Evolutionary conservation across 2,329 filamentous ascomycete genomes (phyloP), one percentile per base, ranked within the genome.

Genomic region (Emmonsiellopsis sp.): DNA sequence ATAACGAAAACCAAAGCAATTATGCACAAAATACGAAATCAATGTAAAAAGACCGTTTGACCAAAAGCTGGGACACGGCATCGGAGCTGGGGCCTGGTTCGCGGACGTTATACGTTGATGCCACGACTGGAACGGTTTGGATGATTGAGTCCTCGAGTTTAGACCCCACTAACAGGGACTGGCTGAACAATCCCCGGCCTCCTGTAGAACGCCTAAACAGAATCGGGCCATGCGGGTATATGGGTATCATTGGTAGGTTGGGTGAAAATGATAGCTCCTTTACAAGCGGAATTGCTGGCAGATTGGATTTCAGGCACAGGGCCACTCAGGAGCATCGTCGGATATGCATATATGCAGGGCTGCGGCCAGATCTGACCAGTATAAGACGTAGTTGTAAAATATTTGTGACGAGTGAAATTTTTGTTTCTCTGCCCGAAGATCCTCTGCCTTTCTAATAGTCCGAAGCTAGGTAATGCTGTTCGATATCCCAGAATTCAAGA

Each of bases 381-480:
- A 46, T 46, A 41, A 38, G 41, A 45, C 30, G 50, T 5, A 52
- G 50, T 15, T 37, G 50, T 44, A 34, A 43, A 40, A 56, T 56
- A 49, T 35, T 54, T 55, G 50, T 50, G 57, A 58, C 62, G 68
- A 71, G 62, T 70, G 63, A 63, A 63, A 65, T 61, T 65, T 63
- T 63, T 61, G 61, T 57, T 61, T 62, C 60, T 63, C 64, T 63
- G 65, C 61, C 60, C 62, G 62, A 65, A 63, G 62, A 64, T 65
- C 61, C 62, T 66, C 58, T 73, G 74, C 71, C 74, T 84, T 85
- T 84, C 85, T 87, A 87, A 83, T 80, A 83, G 67, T 72, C 72
- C 72, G 79, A 81, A 82, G 81, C 83, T 87, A 86, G 81, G 79
- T 81, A 80, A 79, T 82, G 75, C 58, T 66, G 63, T 62, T 66